A percentile compares a stretch with the other conserved stretches of the same genome.
Evolutionary conservation across 164 flowering plant species (phyloP).

Genomic region (Houttuynia cordata): DNA sequence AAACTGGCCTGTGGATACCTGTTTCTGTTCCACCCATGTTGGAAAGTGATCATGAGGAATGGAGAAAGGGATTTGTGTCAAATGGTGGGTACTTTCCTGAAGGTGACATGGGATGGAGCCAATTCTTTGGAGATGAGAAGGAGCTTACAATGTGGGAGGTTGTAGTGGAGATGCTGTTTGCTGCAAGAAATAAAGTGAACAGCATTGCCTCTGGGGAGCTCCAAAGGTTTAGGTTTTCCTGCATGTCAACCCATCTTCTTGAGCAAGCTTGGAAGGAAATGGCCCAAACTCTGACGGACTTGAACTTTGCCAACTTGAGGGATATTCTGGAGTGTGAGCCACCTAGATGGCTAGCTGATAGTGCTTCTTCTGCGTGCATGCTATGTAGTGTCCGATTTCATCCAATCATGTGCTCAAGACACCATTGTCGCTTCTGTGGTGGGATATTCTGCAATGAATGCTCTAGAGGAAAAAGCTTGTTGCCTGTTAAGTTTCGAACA

Average conservation of each 20-base stretch:
- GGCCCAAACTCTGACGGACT: constrained; percentile 87
- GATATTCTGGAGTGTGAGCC: constrained; percentile 83
- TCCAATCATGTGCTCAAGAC: constrained; percentile 92
- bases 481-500: constrained; percentile 62
- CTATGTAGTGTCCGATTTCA: constrained; percentile 80
- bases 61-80: constrained; percentile 39
- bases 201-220: constrained; percentile 59
- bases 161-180: constrained; percentile 72
- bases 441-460: constrained; percentile 85
- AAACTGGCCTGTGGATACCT: constrained; percentile 94
- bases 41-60: constrained; percentile 55
- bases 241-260: constrained; percentile 51
- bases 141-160: constrained; percentile 98
- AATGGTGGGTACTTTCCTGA: constrained; percentile 83
- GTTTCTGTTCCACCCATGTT: constrained; percentile 95
- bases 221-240: constrained; percentile 23
- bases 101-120: constrained; percentile 74
- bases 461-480: constrained; percentile 73
- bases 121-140: constrained; percentile 45
- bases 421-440: constrained; percentile 92
- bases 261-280: constrained; percentile 95
- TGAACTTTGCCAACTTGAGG: constrained; percentile 35
- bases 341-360: constrained; percentile 89
- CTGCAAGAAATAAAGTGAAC: constrained; percentile 66
- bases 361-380: constrained; percentile 90